phyloP scores from a whole-genome alignment of 164 flowering plant species.

The Macadamia integrifolia region DNA sequence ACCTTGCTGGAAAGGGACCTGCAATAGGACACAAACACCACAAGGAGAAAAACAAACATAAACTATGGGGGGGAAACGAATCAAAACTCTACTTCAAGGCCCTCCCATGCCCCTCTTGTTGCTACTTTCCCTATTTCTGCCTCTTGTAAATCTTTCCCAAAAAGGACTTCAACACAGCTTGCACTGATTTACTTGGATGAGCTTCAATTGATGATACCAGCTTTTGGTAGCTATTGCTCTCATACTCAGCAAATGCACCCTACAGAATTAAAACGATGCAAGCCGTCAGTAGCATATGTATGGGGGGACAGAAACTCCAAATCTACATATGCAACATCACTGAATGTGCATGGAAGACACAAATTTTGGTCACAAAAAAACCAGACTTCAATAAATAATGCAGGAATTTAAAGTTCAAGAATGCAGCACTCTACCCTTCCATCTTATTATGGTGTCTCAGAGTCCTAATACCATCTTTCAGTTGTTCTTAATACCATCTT shows the following conservation, averaged over 20 bases:
- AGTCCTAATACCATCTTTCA: neutral
- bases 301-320: no score
- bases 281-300: no score
- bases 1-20: no score
- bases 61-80: neutral
- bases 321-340: neutral
- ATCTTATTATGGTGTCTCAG: neutral
- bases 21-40: no score
- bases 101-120: neutral
- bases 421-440: no score
- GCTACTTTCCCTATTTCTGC: slow-evolving; percentile 40
- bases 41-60: neutral
- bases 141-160: slow-evolving; percentile 88
- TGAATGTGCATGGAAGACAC: neutral
- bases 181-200: slow-evolving; percentile 80
- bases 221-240: slow-evolving; percentile 55
- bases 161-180: slow-evolving; percentile 79
- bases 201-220: slow-evolving; percentile 58
- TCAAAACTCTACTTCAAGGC: neutral
- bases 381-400: no score
- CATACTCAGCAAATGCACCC: slow-evolving; percentile 64
- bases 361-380: neutral
- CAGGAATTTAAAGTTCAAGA: no score
- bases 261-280: slow-evolving; percentile 9
- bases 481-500: neutral